Base-by-base conservation (phyloP, 2,329 filamentous ascomycete species). In the Trichoderma semiorbis region DNA sequence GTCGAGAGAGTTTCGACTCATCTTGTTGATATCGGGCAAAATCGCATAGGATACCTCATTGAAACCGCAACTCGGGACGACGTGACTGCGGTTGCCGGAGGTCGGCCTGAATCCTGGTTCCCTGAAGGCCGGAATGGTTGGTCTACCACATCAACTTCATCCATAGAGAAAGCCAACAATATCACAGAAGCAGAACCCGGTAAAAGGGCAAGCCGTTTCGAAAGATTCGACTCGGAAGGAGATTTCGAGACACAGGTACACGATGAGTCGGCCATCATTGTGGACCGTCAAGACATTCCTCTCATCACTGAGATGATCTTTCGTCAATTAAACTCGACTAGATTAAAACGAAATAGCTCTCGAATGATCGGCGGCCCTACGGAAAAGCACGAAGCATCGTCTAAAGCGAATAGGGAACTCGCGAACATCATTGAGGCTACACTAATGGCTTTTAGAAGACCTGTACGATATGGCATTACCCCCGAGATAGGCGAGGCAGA, bases 1-100 rank as follows among this genome's bases (percentile, higher is more conserved):
- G 64, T 74, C 50, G 74, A 75, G 4, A 70, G 62, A 14, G 73
- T 75, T 3, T 55, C 70, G 10, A 67, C 74, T n/a, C 61, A 62
- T 12, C 36, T 70, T 30, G 53, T 74, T n/a, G 60, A 57, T 24
- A 63, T 60, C 18, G 34, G 26, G 16, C 60, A 34, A 21, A 68
- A 73, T 24, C 64, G 43, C 12, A 30, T 61, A 26, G 73, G 67
- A 10, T 75, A 75, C n/a, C 32, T 73, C 3, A 47, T 75, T 30
- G 53, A 62, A 47, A 71, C 70, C 5, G 61, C 73, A 6, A 47
- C 69, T 18, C 32, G 68, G 14, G 73, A 74, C 26, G 30, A 68
- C 10, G 55, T 55, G 65, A 30, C 50, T 28, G 61, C 30, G 28
- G 36, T 53, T 24, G 50, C 50, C 28, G n/a, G 34, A 30, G 18